Evolutionary conservation across 331 rosid genomes (phyloP), one percentile per base, ranked within the genome.

Genomic region (Erythrophleum ivorense): DNA sequence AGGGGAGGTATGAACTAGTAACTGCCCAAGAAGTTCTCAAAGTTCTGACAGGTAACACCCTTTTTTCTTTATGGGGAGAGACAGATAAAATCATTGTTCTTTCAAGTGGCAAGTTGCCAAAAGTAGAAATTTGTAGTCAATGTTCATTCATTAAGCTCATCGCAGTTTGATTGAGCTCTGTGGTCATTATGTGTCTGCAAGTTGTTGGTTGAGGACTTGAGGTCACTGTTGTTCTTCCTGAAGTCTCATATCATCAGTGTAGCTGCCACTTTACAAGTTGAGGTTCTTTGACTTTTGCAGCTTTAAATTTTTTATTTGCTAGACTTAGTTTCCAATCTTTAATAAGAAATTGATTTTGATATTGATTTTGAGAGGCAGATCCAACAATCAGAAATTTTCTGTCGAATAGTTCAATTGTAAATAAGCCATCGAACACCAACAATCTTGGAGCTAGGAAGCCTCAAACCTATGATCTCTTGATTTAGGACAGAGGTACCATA

Each of bases 381-480:
- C 15, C 34, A 67, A n/a, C 33, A 16, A 18, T 41, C 24, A 40
- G 34, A 67, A 36, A 3, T 40, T 67, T 4, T 41, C 31, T 65
- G 38, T 67, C 33, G 41, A 8, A 10, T 67, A 5, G 53, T 41
- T 41, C 15, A 9, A 34, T 36, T 64, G 24, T 6, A 34, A 40
- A 41, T 3, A 67, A 67, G 48, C 52, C 24, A 40, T 40, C 6
- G 15, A 45, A 38, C 52, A 40, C 41, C 52, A 40, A 41, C 33
- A 15, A 64, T 14, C n/a, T 67, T 45, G 10, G 46, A 41, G 52
- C 53, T 41, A n/a, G 33, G 31, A 9, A 66, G 29, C 33, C 73
- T 67, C 33, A 3, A 67, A n/a, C 21, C 71, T 8, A 66, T 66
- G 69, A 38, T 66, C 71, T 66, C 73, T 67, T n/a, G 55, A 70